Conservation (phyloP, 106 monocot genomes). For the Apostasia shenzhenica region DNA sequence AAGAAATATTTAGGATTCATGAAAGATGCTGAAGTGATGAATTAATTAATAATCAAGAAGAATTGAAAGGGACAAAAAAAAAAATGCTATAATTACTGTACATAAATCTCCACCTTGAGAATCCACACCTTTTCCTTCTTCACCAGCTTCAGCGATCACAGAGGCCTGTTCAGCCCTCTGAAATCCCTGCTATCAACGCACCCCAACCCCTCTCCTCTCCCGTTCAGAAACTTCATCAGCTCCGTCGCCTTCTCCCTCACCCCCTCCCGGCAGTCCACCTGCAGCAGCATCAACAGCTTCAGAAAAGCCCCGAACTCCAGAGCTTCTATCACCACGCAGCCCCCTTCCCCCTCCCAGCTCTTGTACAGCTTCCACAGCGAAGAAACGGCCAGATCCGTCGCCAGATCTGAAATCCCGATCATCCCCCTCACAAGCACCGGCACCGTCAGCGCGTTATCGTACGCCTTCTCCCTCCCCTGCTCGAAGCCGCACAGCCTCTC, state of each 20-base stretch:
- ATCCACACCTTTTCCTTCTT: neutral
- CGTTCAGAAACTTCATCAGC: constrained; percentile 38
- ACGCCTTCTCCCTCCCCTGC: constrained; percentile 5
- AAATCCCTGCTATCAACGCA: constrained; percentile 36
- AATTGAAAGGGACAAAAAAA: neutral
- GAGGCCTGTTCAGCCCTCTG: constrained; percentile 32
- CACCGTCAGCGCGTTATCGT: constrained; percentile 10
- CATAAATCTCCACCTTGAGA: neutral
- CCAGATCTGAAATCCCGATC: constrained; percentile 23
- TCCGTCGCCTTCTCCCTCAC: constrained; percentile 41
- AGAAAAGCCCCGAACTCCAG: constrained; percentile 43
- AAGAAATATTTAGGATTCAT: too few species aligned
- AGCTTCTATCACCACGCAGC: constrained; percentile 25
- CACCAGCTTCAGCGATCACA: constrained; percentile 1
- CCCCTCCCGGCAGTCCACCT: constrained; percentile 28
- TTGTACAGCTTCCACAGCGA: constrained; percentile 23
- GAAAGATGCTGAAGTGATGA: too few species aligned
- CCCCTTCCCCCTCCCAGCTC: neutral
- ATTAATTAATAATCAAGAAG: neutral
- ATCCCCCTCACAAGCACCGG: constrained; percentile 38
- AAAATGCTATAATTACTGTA: neutral
- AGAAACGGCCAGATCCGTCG: constrained; percentile 25
- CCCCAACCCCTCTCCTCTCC: constrained; percentile 10
- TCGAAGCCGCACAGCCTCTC: constrained; percentile 15
- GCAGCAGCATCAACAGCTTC: constrained; percentile 53